Conservation (phyloP, 2,329 filamentous ascomycete genomes). For the Arthrobotrys entomopaga region DNA sequence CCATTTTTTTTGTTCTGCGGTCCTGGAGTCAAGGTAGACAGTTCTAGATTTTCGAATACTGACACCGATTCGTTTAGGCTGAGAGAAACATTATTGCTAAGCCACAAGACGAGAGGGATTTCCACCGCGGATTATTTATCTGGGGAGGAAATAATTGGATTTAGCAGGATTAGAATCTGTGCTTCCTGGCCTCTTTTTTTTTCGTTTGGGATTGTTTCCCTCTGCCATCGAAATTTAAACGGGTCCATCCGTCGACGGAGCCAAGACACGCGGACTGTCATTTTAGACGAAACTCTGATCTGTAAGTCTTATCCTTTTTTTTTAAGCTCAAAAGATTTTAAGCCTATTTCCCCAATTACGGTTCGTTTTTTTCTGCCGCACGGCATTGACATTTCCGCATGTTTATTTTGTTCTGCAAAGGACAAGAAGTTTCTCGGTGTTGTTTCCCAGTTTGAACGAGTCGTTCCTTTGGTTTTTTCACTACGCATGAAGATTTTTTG, state of each 20-base stretch:
- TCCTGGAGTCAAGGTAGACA: neutral
- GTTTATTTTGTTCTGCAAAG: too few relatives aligned
- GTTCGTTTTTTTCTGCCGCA: too few relatives aligned
- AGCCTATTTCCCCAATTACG: too few relatives aligned
- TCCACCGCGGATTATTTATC: neutral
- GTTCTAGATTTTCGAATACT: constrained; percentile 1
- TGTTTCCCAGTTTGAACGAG: too few relatives aligned
- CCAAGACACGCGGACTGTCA: too few relatives aligned
- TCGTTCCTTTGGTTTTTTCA: too few relatives aligned
- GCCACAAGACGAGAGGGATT: neutral
- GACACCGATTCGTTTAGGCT: neutral
- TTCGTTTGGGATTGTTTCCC: neutral
- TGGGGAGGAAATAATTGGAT: neutral
- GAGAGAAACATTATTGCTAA: neutral
- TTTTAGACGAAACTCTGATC: too few relatives aligned
- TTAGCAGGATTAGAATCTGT: neutral
- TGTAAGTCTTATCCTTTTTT: too few relatives aligned
- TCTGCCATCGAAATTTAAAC: constrained; percentile 8
- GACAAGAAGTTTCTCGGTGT: too few relatives aligned
- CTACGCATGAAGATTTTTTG: neutral
- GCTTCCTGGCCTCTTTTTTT: neutral
- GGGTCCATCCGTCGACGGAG: too few relatives aligned
- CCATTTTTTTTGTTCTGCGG: neutral
- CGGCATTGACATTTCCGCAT: too few relatives aligned
- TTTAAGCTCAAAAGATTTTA: too few relatives aligned